A percentile compares a stretch with the other conserved stretches of the same genome.
phyloP scores from a whole-genome alignment of 1,284 basidiomycete species.

The Papiliotrema fonsecae region DNA sequence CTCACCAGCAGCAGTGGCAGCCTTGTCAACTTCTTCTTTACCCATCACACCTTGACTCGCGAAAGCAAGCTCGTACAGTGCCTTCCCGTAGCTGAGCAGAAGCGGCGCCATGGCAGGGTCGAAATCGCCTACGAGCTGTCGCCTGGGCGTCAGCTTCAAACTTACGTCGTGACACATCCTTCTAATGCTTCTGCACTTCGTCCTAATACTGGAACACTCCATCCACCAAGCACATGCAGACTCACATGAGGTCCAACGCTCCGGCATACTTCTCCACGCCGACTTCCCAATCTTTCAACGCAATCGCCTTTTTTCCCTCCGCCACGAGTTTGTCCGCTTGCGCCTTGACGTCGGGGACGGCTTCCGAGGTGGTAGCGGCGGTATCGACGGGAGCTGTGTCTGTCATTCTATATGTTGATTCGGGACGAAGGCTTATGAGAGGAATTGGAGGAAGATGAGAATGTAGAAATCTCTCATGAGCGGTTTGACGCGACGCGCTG shows the following conservation, averaged over 20 bases:
- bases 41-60: conserved; percentile 73
- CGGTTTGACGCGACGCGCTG: background rate
- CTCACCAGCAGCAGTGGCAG: conserved; percentile 26
- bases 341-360: conserved; percentile 16
- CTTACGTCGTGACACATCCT: background rate
- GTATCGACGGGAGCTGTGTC: background rate
- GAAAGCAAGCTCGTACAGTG: conserved; percentile 81
- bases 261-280: conserved; percentile 77
- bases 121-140: conserved; percentile 68
- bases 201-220: no score
- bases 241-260: conserved; percentile 72
- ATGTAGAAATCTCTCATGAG: background rate
- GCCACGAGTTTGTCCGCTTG: conserved; percentile 36
- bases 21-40: conserved; percentile 61
- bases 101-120: conserved; percentile 73
- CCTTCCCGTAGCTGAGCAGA: conserved; percentile 79
- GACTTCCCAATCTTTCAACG: conserved; percentile 78
- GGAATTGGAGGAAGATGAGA: no score
- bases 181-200: no score
- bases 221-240: no score
- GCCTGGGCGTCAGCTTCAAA: conserved; percentile 3
- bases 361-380: no score
- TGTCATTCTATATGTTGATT: conserved; percentile 2
- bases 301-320: conserved; percentile 61
- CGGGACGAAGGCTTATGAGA: no score